Base-by-base conservation (phyloP, 225 moss, liverwort and hornwort species). In the Anthoceros angustus region DNA sequence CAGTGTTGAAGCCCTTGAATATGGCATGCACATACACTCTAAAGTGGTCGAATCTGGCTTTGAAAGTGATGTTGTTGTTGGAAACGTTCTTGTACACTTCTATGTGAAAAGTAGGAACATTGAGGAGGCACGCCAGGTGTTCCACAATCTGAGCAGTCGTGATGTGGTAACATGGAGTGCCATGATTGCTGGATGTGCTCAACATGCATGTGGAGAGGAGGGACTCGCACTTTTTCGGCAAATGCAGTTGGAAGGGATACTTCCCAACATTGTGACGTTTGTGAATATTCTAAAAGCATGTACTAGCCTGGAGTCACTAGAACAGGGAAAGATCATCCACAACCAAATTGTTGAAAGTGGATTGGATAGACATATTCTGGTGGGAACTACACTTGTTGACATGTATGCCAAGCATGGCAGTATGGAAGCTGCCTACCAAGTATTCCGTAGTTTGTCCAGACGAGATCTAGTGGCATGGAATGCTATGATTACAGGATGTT, bases 401-500 rank as follows among this genome's bases (percentile, higher is more conserved):
- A 55, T 55, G 55, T 55, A 55, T 55, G 55, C 55, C 6, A 55
- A 55, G 23, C 55, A 55, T 55, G 55, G 55, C n/a, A 15, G 55
- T 55, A 55, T 55, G 18, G 18, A 7, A 23, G 55, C 18, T 55
- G 55, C 55, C 23, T 18, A 55, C n/a, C 0, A 55, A 7, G 55
- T 55, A 8, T 55, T 55, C 14, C n/a, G n/a, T 9, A n/a, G 23
- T 18, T 18, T 55, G 55, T 23, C 18, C 14, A 18, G 23, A 55
- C 55, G 55, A 55, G 55, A 55, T n/a, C 23, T 55, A 15, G 55
- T 55, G 55, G 18, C 55, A 8, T 55, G 55, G 55, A 55, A 55
- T 55, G 55, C 55, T 55, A 55, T 55, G 55, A 55, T 55, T n/a
- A 55, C 55, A 55, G 55, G 55, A n/a, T 55, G 18, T 55, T 9